Evolutionary conservation across 305 asterid genomes (phyloP).

Genomic region (Plantago lanceolata): DNA sequence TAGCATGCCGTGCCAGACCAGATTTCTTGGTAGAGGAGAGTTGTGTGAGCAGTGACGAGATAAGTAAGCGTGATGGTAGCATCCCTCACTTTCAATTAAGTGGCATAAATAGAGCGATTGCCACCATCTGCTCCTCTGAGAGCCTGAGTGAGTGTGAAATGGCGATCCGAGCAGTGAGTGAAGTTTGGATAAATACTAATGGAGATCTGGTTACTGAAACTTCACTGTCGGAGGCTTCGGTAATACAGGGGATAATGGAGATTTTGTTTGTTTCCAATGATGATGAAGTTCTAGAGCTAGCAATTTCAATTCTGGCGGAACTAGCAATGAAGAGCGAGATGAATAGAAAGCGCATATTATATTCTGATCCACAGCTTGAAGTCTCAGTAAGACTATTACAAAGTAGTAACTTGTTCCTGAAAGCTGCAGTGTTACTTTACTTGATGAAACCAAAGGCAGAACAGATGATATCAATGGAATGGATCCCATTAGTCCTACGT

Average conservation of each 20-base stretch:
- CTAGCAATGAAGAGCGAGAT: conserved; percentile 46
- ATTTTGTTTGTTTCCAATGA: conserved; percentile 57
- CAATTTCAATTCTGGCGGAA: conserved; percentile 66
- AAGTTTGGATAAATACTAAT: conserved; percentile 50
- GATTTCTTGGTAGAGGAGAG: conserved; percentile 26
- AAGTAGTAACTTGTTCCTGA: conserved; percentile 63
- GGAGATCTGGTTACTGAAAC: conserved; percentile 35
- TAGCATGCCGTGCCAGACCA: conserved; percentile 53
- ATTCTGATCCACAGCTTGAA: conserved; percentile 62
- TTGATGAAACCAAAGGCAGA: conserved; percentile 61
- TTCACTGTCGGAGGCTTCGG: conserved; percentile 40
- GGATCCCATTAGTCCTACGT: conserved; percentile 72
- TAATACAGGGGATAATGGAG: conserved; percentile 58
- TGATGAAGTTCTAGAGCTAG: conserved; percentile 67
- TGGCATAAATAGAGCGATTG: conserved; percentile 36
- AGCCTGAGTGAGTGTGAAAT: conserved; percentile 58
- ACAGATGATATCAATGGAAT: conserved; percentile 63
- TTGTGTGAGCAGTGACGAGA: conserved; percentile 24
- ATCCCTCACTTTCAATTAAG: conserved; percentile 18
- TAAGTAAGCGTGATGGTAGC: conserved; percentile 26
- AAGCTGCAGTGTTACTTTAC: conserved; percentile 69
- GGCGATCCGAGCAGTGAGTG: conserved; percentile 52
- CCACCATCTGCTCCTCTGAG: conserved; percentile 52
- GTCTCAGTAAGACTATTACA: conserved; percentile 44
- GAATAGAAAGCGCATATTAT: conserved; percentile 39